These are phyloP conservation scores for Irpex rosettiformis DNA, from an alignment of 1,284 basidiomycete genomes.

Conservation along the genomic window DNA sequence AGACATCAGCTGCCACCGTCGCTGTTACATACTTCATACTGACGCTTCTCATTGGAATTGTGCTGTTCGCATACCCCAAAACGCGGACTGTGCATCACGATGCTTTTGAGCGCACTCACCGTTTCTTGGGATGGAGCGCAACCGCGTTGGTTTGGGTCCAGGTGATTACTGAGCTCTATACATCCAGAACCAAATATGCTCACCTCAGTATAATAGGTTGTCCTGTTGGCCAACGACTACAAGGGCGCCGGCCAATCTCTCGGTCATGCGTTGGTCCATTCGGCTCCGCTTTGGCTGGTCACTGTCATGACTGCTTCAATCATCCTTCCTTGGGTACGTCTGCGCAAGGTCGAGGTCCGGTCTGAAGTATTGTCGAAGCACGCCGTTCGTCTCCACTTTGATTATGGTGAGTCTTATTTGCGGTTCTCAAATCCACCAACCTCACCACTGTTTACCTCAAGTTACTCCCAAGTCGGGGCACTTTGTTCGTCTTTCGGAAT, in stretches of 20 bases:
- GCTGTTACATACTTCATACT: constrained; percentile 52
- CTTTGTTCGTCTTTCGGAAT: constrained; percentile 51
- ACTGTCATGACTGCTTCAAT: constrained; percentile 49
- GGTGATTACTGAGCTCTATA: constrained; percentile 26
- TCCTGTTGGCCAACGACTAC: constrained; percentile 53
- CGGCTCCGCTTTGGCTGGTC: constrained; percentile 54
- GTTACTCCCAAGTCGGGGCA: constrained; percentile 49
- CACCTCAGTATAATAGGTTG: constrained; percentile 32
- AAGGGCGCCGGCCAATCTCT: constrained; percentile 35
- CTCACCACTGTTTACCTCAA: constrained; percentile 11
- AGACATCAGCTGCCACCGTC: constrained; percentile 47
- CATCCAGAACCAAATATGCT: neutral
- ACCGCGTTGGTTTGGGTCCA: constrained; percentile 54
- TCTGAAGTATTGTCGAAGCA: constrained; percentile 53
- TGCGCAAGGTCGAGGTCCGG: constrained; percentile 51
- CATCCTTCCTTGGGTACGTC: constrained; percentile 49
- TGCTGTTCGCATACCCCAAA: constrained; percentile 48
- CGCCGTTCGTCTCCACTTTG: constrained; percentile 54
- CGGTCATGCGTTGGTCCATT: constrained; percentile 39
- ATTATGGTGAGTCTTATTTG: constrained; percentile 39
- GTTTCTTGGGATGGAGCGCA: constrained; percentile 54
- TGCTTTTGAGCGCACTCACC: constrained; percentile 51
- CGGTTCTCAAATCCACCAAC: neutral
- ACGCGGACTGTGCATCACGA: constrained; percentile 46
- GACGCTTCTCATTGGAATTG: constrained; percentile 43